Evolutionary conservation across 2,329 filamentous ascomycete genomes (phyloP).

Genomic region (Zymoseptoria pseudotritici): DNA sequence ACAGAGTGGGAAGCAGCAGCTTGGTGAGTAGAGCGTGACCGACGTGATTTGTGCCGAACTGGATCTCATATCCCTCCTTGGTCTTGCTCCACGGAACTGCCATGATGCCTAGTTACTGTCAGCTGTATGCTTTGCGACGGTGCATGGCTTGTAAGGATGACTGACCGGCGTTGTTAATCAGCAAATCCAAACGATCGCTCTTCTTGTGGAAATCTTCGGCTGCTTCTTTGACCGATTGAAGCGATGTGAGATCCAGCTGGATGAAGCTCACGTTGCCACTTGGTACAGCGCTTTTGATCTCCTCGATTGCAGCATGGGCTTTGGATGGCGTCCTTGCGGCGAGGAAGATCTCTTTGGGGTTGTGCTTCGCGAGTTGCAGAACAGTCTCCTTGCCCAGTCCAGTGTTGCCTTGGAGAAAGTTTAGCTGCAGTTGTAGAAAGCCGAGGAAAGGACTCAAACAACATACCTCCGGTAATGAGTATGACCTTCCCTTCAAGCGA

Average conservation of each 20-base stretch:
- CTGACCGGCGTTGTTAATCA: constrained; percentile 22
- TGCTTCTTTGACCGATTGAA: constrained; percentile 43
- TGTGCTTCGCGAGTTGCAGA: constrained; percentile 38
- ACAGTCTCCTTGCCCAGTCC: constrained; percentile 44
- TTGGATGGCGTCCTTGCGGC: constrained; percentile 39
- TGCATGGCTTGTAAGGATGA: background rate
- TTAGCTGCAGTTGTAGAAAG: background rate
- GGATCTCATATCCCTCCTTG: constrained; percentile 44
- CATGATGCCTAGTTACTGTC: constrained; percentile 29
- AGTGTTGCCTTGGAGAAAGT: constrained; percentile 30
- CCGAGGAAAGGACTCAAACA: no score
- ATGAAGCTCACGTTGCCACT: constrained; percentile 38
- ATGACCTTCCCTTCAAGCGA: constrained; percentile 27
- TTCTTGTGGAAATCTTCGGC: constrained; percentile 32
- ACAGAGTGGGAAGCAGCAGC: constrained; percentile 38
- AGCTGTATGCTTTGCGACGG: no score
- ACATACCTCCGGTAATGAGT: constrained; percentile 19
- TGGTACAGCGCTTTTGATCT: constrained; percentile 32
- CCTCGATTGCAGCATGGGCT: constrained; percentile 35
- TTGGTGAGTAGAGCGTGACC: constrained; percentile 43
- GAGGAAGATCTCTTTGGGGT: constrained; percentile 41
- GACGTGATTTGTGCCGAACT: constrained; percentile 47
- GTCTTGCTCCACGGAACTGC: constrained; percentile 31
- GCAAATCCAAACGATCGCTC: constrained; percentile 32
- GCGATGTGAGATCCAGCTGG: constrained; percentile 44